Base-by-base conservation (phyloP, 768 basidiomycete genomes). In the Mycena haematopus region DNA sequence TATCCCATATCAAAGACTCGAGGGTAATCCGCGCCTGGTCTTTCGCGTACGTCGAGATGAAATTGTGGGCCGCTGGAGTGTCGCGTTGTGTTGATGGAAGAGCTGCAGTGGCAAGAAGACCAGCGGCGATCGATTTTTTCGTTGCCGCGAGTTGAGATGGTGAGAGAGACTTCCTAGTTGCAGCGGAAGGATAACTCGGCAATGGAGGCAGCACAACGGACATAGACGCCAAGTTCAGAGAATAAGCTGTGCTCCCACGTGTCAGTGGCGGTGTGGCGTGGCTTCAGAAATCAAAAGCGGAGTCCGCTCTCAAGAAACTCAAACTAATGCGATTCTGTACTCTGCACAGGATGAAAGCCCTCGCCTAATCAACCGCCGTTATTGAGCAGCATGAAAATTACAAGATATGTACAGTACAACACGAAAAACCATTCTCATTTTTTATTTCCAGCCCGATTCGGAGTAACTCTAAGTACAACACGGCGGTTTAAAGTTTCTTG, bases 1-100 rank as follows among this genome's bases (percentile, higher is more conserved):
- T 63, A 25, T 76, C 77, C 90, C 90, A 91, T 63, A 92, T 86
- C 36, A 91, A 76, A 10, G 75, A 65, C 49, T 88, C 79, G 1
- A 92, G 77, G 8, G 68, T 69, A 40, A 82, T 80, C 25, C 81
- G 77, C 10, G 90, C 88, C 1, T 74, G 73, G 66, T 91, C 86
- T 59, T 79, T 78, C 14, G 80, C 82, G 63, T 88, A 92, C 9
- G 84, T 83, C 15, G 81, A 75, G 46, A 91, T 21, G 69, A 89
- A 91, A 3, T 71, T 68, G 21, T 77, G 74, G 1, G 82, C 78
- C 0, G 84, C 75, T 0, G 79, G 71, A 0, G 76, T 78, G 60
- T 85, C 78, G 7, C 78, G 77, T 65, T 87, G 82, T 0, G 75
- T 67, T 13, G 81, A 73, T 10, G 86, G 82, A 21, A 89, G 72